Evolutionary conservation across 2,329 filamentous ascomycete species (phyloP).

Genomic region (Arthrobotrys pseudoclavata): DNA sequence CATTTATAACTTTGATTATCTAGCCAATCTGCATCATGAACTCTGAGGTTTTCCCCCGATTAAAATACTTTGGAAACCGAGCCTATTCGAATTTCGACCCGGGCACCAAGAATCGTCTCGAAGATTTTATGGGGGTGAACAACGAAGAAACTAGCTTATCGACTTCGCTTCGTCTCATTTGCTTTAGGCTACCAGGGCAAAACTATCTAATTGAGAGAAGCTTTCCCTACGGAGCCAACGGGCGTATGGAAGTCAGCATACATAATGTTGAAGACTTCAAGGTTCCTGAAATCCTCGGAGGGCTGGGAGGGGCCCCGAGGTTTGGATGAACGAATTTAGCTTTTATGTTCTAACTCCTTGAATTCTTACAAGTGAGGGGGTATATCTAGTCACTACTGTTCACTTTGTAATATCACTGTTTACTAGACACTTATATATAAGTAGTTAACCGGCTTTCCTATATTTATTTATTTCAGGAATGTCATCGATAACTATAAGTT

Average conservation of each 20-base stretch:
- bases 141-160: background rate
- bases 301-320: background rate
- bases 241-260: background rate
- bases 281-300: background rate
- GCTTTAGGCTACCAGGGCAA: background rate
- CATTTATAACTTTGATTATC: background rate
- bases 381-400: no score
- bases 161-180: background rate
- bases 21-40: constrained; percentile 24
- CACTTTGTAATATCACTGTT: no score
- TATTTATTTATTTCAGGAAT: background rate
- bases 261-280: background rate
- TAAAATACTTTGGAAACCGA: constrained; percentile 24
- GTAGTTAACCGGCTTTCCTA: background rate
- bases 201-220: background rate
- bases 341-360: no score
- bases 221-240: background rate
- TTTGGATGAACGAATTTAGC: background rate
- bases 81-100: background rate
- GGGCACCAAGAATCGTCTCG: background rate
- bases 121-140: background rate
- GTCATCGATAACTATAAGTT: background rate
- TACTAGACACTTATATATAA: background rate
- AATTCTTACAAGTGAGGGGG: no score
- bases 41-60: constrained; percentile 9